Conservation (phyloP, 306 rosid species). For the Lithocarpus polystachyus region DNA sequence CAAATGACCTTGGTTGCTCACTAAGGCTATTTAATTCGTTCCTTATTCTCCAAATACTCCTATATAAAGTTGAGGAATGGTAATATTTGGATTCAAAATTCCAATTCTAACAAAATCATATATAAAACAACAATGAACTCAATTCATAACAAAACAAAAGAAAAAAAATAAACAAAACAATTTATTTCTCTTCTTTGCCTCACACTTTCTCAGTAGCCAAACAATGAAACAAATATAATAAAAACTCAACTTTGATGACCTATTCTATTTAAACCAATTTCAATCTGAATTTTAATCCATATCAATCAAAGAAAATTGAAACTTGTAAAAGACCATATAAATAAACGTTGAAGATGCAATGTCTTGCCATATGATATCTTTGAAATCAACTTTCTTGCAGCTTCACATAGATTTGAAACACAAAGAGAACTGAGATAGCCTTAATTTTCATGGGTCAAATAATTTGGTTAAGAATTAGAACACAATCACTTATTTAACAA, state of each 20-base stretch:
- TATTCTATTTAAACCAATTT: not conserved
- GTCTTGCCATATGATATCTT: too few species aligned
- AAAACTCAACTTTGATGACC: too few species aligned
- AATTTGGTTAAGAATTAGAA: too few species aligned
- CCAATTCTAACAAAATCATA: not conserved
- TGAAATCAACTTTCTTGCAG: too few species aligned
- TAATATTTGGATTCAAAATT: not conserved
- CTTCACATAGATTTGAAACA: too few species aligned
- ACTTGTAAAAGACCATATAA: too few species aligned
- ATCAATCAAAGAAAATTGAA: too few species aligned
- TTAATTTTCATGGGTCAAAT: too few species aligned
- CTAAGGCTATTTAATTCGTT: not conserved
- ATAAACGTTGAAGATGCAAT: too few species aligned
- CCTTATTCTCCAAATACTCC: constrained; percentile 28
- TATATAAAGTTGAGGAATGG: not conserved
- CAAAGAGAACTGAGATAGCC: too few species aligned
- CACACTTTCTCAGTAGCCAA: not conserved
- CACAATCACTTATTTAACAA: too few species aligned
- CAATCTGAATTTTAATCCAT: not conserved
- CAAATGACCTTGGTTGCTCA: too few species aligned
- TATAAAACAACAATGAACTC: not conserved
- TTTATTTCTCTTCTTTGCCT: not conserved
- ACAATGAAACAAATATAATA: not conserved
- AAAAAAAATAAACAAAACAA: not conserved
- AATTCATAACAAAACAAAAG: not conserved